Conservation (phyloP, 257 asterid genomes). For the Ballota nigra region DNA sequence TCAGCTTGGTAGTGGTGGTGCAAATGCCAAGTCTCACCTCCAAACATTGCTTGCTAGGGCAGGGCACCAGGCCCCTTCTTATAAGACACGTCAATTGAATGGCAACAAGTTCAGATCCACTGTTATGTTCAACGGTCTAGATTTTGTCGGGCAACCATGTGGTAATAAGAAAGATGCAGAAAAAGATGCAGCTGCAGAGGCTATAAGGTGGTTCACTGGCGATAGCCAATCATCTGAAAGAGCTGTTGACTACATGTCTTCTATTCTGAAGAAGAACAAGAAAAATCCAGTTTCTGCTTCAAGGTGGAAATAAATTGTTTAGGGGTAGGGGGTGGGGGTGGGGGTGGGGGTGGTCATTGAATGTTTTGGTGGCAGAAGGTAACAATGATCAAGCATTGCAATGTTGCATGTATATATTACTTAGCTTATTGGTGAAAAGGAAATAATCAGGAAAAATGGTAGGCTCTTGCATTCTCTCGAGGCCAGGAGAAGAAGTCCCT, state of each 20-base stretch:
- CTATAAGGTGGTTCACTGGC: conserved; percentile 84
- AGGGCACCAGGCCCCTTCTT: conserved; percentile 71
- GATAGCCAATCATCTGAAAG: conserved; percentile 56
- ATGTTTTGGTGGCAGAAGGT: not conserved
- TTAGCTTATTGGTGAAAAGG: not conserved
- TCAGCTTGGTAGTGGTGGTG: conserved; percentile 40
- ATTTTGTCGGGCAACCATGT: conserved; percentile 70
- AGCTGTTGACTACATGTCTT: conserved; percentile 56
- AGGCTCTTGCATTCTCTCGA: not conserved
- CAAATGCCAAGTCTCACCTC: conserved; percentile 67
- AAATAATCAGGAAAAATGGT: not conserved
- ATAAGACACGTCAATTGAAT: conserved; percentile 62
- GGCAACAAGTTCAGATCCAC: conserved; percentile 69
- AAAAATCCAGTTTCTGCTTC: conserved; percentile 37
- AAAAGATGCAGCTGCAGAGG: conserved; percentile 91
- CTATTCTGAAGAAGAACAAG: conserved; percentile 70
- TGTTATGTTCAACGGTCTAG: conserved; percentile 72
- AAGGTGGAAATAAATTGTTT: conserved; percentile 55
- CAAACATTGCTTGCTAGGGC: conserved; percentile 75
- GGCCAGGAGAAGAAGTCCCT: not conserved
- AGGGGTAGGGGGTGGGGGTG: too few relatives aligned
- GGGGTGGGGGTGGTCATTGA: too few relatives aligned
- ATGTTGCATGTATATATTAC: not conserved
- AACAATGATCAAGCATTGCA: not conserved
- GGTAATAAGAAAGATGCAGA: conserved; percentile 91